These are phyloP conservation scores for Leishmania tropica DNA, from an alignment of 208 protist genomes.

Conservation along the genomic window DNA sequence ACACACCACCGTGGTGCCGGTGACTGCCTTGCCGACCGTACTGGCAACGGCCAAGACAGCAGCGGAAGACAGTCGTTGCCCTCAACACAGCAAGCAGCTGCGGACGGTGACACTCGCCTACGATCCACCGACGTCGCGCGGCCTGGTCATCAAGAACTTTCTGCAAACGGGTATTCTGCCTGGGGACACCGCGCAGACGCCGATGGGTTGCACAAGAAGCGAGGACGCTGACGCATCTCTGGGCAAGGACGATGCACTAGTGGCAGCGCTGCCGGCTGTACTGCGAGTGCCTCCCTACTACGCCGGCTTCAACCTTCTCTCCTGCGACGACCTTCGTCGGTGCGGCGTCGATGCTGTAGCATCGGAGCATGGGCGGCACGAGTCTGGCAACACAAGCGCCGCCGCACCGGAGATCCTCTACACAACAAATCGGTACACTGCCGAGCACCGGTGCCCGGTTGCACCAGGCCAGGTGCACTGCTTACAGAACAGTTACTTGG, in stretches of 20 bases:
- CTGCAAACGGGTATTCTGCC: slow-evolving; percentile 31
- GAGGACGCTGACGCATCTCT: background rate
- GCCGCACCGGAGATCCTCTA: slow-evolving; percentile 27
- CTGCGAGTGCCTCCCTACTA: slow-evolving; percentile 42
- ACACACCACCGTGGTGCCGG: slow-evolving; percentile 38
- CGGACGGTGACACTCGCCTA: slow-evolving; percentile 35
- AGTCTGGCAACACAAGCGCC: slow-evolving; percentile 4
- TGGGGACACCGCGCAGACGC: background rate
- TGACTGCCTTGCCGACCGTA: background rate
- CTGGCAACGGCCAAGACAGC: background rate
- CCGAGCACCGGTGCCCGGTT: slow-evolving; percentile 24
- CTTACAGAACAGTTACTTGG: slow-evolving; percentile 61
- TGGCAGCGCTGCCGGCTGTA: background rate
- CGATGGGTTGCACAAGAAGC: no score
- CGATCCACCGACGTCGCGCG: slow-evolving; percentile 41
- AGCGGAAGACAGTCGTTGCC: no score
- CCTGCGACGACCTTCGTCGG: slow-evolving; percentile 27
- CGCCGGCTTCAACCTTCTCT: slow-evolving; percentile 64
- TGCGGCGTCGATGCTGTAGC: background rate
- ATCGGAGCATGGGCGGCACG: background rate
- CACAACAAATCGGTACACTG: slow-evolving; percentile 56
- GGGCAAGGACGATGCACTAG: background rate
- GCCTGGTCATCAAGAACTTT: slow-evolving; percentile 49
- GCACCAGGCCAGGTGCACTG: slow-evolving; percentile 42
- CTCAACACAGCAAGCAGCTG: background rate